Evolutionary conservation across 164 flowering plant species (phyloP).

Genomic region (Dillenia suffruticosa): DNA sequence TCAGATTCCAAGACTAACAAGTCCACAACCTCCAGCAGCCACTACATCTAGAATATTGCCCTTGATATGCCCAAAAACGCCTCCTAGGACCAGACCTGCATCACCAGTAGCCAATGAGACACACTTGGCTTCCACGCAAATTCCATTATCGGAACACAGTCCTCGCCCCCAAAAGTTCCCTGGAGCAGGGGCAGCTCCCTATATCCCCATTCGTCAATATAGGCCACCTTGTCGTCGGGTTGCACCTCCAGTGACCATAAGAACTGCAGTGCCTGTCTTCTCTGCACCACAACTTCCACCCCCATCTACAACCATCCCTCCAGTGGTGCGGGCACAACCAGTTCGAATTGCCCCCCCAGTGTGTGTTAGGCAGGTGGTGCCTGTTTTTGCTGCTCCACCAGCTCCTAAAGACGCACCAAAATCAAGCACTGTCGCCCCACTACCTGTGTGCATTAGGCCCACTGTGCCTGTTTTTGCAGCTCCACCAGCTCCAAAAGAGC

Average conservation of each 20-base stretch:
- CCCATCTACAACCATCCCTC: slow-evolving; percentile 28
- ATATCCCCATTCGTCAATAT: slow-evolving; percentile 58
- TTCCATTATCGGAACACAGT: slow-evolving; percentile 25
- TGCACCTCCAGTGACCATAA: slow-evolving; percentile 85
- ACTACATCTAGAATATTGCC: slow-evolving; percentile 86
- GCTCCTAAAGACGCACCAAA: slow-evolving; percentile 9
- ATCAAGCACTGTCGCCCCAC: neutral
- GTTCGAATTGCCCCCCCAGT: slow-evolving; percentile 33
- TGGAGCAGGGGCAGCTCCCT: slow-evolving; percentile 63
- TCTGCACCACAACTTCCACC: slow-evolving; percentile 67
- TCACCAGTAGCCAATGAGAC: slow-evolving; percentile 19
- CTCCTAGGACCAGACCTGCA: slow-evolving; percentile 32
- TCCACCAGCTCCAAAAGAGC: slow-evolving; percentile 6
- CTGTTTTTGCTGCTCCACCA: slow-evolving; percentile 34
- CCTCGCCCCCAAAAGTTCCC: slow-evolving; percentile 49
- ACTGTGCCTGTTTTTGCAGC: neutral
- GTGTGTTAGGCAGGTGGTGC: slow-evolving; percentile 32
- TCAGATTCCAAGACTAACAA: slow-evolving; percentile 50
- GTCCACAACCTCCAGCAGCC: slow-evolving; percentile 51
- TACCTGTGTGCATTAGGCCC: neutral
- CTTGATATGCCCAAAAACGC: slow-evolving; percentile 56
- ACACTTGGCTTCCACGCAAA: slow-evolving; percentile 13
- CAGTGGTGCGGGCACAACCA: slow-evolving; percentile 28
- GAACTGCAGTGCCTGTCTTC: slow-evolving; percentile 76
- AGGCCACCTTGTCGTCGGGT: slow-evolving; percentile 49